Conservation (phyloP, 2,329 filamentous ascomycete genomes). For the Neonectria sp. region DNA sequence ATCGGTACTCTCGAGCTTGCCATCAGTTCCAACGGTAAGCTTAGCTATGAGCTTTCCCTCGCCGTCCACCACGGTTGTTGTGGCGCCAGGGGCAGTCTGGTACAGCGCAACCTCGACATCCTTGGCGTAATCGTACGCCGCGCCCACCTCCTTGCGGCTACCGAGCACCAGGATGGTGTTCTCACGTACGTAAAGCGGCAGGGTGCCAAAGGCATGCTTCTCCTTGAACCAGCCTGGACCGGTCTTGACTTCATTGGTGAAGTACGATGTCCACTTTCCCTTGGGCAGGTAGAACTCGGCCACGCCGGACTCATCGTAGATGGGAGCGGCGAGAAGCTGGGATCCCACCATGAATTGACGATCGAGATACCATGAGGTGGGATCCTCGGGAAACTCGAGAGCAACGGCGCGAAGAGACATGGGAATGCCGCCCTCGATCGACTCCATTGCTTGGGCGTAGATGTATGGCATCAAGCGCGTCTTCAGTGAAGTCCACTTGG, state of each 20-base stretch:
- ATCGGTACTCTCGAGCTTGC: slow-evolving; percentile 57
- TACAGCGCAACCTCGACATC: slow-evolving; percentile 66
- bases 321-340: slow-evolving; percentile 73
- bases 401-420: slow-evolving; percentile 76
- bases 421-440: slow-evolving; percentile 68
- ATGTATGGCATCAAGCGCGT: slow-evolving; percentile 68
- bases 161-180: slow-evolving; percentile 65
- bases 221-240: slow-evolving; percentile 73
- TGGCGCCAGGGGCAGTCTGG: slow-evolving; percentile 57
- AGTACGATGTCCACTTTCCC: slow-evolving; percentile 64
- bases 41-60: slow-evolving; percentile 59
- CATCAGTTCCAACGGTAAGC: slow-evolving; percentile 57
- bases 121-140: slow-evolving; percentile 63
- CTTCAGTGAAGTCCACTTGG: slow-evolving; percentile 66
- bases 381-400: slow-evolving; percentile 79
- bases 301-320: slow-evolving; percentile 74
- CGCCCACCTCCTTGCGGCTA: slow-evolving; percentile 55
- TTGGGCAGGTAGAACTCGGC: slow-evolving; percentile 76
- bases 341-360: slow-evolving; percentile 82
- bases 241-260: slow-evolving; percentile 64
- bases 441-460: slow-evolving; percentile 59
- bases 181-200: slow-evolving; percentile 72
- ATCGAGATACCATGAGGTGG: slow-evolving; percentile 77
- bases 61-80: slow-evolving; percentile 58
- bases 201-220: slow-evolving; percentile 70